Percentiles rank a stretch among this genome's conserved stretches.
Evolutionary conservation across 768 basidiomycete species (phyloP).

Genomic region (Mycena olivaceomarginata): DNA sequence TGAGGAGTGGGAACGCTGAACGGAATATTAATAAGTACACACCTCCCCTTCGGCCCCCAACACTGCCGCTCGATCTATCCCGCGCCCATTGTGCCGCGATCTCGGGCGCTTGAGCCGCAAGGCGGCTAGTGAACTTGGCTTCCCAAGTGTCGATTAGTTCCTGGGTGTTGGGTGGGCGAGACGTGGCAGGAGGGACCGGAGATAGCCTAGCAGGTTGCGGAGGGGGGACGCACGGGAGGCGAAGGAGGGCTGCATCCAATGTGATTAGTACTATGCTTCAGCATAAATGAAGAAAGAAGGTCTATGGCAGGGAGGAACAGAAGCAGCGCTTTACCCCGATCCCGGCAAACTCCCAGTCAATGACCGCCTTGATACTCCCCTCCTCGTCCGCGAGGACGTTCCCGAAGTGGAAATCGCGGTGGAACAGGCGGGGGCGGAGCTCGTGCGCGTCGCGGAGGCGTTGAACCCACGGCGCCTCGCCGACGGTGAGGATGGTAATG

Average conservation of each 20-base stretch:
- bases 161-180: conserved; percentile 7
- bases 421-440: conserved; percentile 34
- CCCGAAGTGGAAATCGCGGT: conserved; percentile 43
- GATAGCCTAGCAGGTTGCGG: conserved; percentile 26
- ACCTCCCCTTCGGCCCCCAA: conserved; percentile 31
- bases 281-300: neutral
- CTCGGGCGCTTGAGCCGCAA: conserved; percentile 18
- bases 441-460: conserved; percentile 19
- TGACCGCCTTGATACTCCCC: conserved; percentile 38
- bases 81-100: conserved; percentile 31
- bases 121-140: conserved; percentile 19
- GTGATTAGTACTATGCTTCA: neutral
- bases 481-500: conserved; percentile 23
- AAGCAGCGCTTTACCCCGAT: conserved; percentile 18
- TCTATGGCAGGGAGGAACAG: neutral
- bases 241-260: conserved; percentile 26
- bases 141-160: conserved; percentile 35
- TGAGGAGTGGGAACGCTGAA: neutral
- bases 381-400: conserved; percentile 39
- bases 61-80: conserved; percentile 15
- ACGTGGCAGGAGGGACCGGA: neutral
- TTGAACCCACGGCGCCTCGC: conserved; percentile 23
- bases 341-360: conserved; percentile 44
- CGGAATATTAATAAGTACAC: neutral
- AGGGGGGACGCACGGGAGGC: conserved; percentile 28